Percentiles rank a stretch among this genome's conserved stretches.
Evolutionary conservation across 257 asterid species (phyloP).

Genomic region (Lycium ferocissimum): DNA sequence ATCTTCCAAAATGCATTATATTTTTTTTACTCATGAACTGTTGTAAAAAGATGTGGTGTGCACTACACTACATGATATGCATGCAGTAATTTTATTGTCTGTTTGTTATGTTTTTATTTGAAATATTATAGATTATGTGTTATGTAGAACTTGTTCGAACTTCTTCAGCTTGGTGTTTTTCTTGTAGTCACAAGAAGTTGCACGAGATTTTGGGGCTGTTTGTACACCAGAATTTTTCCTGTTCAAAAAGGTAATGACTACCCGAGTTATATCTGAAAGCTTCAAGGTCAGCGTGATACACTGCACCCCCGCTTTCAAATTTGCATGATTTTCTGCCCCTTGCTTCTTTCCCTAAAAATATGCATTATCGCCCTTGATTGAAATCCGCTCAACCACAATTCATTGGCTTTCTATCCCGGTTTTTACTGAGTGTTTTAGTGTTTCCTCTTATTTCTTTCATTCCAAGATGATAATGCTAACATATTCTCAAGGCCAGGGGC

Average conservation of each 20-base stretch:
- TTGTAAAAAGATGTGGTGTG: conserved; percentile 10
- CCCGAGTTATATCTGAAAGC: conserved; percentile 13
- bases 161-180: conserved; percentile 31
- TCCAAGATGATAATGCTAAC: background rate
- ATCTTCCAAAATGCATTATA: background rate
- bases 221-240: conserved; percentile 96
- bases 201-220: conserved; percentile 90
- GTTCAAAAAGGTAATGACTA: conserved; percentile 69
- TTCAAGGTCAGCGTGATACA: background rate
- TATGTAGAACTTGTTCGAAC: background rate
- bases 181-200: conserved; percentile 81
- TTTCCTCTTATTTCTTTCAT: background rate
- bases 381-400: background rate
- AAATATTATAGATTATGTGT: background rate
- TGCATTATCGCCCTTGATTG: background rate
- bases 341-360: background rate
- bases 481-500: background rate
- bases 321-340: background rate
- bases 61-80: background rate
- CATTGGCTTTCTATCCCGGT: background rate
- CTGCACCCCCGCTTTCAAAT: background rate
- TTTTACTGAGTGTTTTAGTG: background rate
- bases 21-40: conserved; percentile 12
- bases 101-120: background rate
- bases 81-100: background rate